Evolutionary conservation across 768 basidiomycete species (phyloP), one percentile per base, ranked within the genome.

Genomic region (Cystobasidium onofrii): DNA sequence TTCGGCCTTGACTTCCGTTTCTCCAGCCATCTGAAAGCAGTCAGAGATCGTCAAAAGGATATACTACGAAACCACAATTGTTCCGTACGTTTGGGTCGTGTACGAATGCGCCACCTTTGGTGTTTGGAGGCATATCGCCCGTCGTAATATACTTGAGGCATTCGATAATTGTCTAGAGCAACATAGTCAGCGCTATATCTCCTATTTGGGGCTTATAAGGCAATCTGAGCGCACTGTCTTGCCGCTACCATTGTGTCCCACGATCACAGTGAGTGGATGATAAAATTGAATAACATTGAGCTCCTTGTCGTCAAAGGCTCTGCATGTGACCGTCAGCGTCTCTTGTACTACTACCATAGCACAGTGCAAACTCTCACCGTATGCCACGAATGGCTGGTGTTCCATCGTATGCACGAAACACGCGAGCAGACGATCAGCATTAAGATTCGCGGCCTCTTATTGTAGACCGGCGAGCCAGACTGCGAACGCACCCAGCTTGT

Each of bases 81-180:
- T 20, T 25, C 13, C 79, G 43, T 18, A 79, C 81, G 75, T 96
- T 96, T 0, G 96, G 96, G 82, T 99, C 96, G 81, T 99, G 96
- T 1, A 99, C 83, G 82, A 98, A 99, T 0, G 96, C 96, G n/a
- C 95, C 96, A 36, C 95, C 95, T 75, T 93, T 92, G 27, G 94
- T 92, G 79, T 95, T 95, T 0, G 96, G 91, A 0, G 96, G 96
- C 78, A 98, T 90, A 81, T 98, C 95, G 33, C 96, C 96, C 0
- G 96, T 99, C 0, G 96, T 96, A 13, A 92, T 92, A 80, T 99
- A 99, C 84, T 98, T 98, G 81, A 99, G 86, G 82, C 95, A 98
- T 84, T 99, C 96, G 81, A 99, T 98, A 80, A 98, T 90, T 0
- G 95, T 99, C 84, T 85, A 76, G 13, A 10, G 13, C 6, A 61